Percentiles rank a stretch among this genome's conserved stretches.
Evolutionary conservation across 2,329 filamentous ascomycete species (phyloP).

Genomic region (Trichoderma sp.): DNA sequence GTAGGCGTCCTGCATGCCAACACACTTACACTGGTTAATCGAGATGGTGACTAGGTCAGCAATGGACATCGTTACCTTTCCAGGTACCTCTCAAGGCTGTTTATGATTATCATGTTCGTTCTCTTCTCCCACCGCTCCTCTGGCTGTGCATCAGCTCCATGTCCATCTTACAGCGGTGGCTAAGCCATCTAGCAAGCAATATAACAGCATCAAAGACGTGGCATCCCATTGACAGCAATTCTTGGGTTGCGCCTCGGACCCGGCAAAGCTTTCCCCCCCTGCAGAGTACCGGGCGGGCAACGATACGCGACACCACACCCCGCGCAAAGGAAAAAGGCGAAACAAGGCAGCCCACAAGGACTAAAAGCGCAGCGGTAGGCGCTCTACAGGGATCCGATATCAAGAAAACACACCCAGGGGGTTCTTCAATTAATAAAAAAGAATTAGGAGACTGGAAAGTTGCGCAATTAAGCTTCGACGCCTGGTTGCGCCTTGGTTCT

Average conservation of each 20-base stretch:
- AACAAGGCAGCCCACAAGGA: conserved; percentile 5
- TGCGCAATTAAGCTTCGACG: not conserved
- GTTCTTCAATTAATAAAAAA: not conserved
- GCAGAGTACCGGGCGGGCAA: not conserved
- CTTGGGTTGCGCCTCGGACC: not conserved
- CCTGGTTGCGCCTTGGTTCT: not conserved
- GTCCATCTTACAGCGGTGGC: not conserved
- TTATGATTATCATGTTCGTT: not conserved
- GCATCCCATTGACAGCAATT: not conserved
- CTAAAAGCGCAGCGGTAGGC: not conserved
- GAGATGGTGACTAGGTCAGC: not conserved
- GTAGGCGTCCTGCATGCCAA: not conserved
- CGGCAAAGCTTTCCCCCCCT: not conserved
- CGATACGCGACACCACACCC: not conserved
- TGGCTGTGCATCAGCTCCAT: not conserved
- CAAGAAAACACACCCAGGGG: not conserved
- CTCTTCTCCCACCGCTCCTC: not conserved
- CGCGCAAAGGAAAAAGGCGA: not conserved
- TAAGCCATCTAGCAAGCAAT: not conserved
- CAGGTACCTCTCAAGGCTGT: not conserved
- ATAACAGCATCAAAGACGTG: not conserved
- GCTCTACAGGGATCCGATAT: not conserved
- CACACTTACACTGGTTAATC: not conserved
- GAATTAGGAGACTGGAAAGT: not conserved
- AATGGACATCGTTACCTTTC: not conserved